Evolutionary conservation across 2,329 filamentous ascomycete species (phyloP).

Genomic region (Pseudogymnoascus sp.): DNA sequence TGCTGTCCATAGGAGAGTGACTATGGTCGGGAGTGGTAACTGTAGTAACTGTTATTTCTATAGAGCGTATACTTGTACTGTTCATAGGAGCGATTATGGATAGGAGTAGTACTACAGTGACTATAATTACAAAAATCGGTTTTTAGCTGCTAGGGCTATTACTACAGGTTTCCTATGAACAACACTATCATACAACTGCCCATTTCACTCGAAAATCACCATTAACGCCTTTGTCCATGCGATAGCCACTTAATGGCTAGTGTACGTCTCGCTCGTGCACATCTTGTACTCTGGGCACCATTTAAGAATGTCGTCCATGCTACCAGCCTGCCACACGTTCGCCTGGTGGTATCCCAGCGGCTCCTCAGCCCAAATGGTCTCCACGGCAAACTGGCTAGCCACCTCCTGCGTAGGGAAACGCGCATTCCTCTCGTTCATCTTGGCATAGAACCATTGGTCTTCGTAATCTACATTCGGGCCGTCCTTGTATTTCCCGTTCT

Average conservation of each 20-base stretch:
- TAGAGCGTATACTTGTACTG: too few relatives aligned
- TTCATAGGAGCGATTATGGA: too few relatives aligned
- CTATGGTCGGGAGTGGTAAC: too few relatives aligned
- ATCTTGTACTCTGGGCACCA: constrained; percentile 13
- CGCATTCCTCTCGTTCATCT: constrained; percentile 15
- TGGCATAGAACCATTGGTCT: constrained; percentile 21
- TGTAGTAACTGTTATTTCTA: too few relatives aligned
- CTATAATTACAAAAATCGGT: too few relatives aligned
- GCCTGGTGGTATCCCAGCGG: constrained; percentile 26
- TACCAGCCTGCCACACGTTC: constrained; percentile 18
- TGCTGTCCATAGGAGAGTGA: too few relatives aligned
- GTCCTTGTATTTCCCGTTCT: not conserved
- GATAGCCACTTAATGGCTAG: constrained; percentile 3
- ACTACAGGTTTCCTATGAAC: too few relatives aligned
- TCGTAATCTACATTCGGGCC: constrained; percentile 19
- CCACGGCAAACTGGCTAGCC: constrained; percentile 25
- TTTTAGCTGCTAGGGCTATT: too few relatives aligned
- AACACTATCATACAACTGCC: constrained; percentile 11
- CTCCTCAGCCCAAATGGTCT: constrained; percentile 25
- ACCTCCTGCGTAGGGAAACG: constrained; percentile 22
- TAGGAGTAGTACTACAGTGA: too few relatives aligned
- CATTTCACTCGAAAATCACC: not conserved
- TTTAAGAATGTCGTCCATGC: constrained; percentile 7
- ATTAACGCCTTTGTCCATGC: not conserved
- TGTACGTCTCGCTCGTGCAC: constrained; percentile 11